These are phyloP conservation scores for Hymenoscyphus fraxineus DNA, from an alignment of 2,329 filamentous ascomycete species.

Conservation along the genomic window DNA sequence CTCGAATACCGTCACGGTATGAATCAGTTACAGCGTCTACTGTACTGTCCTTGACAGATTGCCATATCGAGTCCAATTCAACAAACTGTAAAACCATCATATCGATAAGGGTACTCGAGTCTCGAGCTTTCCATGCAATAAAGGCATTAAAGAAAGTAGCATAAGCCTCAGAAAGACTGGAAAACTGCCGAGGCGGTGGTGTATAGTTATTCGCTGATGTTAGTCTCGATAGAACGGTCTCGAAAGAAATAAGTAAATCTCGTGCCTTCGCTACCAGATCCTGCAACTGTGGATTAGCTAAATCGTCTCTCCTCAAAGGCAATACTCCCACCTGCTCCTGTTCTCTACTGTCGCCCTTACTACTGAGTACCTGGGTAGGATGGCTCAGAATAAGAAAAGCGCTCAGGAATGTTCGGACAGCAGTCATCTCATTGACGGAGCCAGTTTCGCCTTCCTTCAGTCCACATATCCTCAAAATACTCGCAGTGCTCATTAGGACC, in stretches of 20 bases:
- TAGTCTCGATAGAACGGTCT: constrained; percentile 65
- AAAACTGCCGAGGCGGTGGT: constrained; percentile 57
- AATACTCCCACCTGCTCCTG: constrained; percentile 53
- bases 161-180: constrained; percentile 65
- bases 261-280: constrained; percentile 74
- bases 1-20: constrained; percentile 76
- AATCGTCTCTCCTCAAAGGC: constrained; percentile 48
- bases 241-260: constrained; percentile 74
- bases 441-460: constrained; percentile 61
- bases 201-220: constrained; percentile 64
- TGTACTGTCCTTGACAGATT: constrained; percentile 75
- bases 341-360: constrained; percentile 57
- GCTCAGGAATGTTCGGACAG: constrained; percentile 72
- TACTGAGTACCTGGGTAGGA: constrained; percentile 72
- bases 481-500: constrained; percentile 62
- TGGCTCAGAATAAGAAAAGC: constrained; percentile 78
- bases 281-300: constrained; percentile 60
- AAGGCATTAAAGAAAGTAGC: constrained; percentile 74
- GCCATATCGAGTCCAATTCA: constrained; percentile 78
- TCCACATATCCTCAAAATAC: constrained; percentile 65
- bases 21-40: constrained; percentile 69
- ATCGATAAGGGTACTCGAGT: constrained; percentile 72
- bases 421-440: constrained; percentile 64
- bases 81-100: constrained; percentile 86
- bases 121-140: constrained; percentile 78